Evolutionary conservation across 306 rosid genomes (phyloP).

Genomic region (Crotalaria pallida): DNA sequence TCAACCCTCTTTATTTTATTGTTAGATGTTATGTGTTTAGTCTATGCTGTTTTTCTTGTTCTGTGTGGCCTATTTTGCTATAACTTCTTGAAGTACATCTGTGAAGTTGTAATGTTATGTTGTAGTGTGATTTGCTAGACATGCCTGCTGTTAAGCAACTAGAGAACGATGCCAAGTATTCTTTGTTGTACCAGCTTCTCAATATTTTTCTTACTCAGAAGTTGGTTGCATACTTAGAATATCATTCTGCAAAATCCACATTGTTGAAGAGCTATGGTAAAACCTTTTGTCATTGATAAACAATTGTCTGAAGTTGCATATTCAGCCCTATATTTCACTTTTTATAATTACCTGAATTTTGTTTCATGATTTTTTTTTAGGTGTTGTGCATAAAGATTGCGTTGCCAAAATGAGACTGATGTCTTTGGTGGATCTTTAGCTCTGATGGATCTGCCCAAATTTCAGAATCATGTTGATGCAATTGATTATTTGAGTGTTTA

Average conservation of each 20-base stretch:
- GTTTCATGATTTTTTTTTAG: conserved; percentile 33
- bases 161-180: conserved; percentile 86
- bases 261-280: conserved; percentile 69
- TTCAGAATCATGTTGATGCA: background rate
- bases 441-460: conserved; percentile 50
- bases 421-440: conserved; percentile 84
- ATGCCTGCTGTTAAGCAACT: conserved; percentile 76
- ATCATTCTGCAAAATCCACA: conserved; percentile 65
- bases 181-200: conserved; percentile 68
- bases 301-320: background rate
- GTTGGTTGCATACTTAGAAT: conserved; percentile 77
- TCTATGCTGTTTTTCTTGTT: background rate
- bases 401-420: conserved; percentile 72
- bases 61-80: background rate
- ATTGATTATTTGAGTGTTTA: background rate
- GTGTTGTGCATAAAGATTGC: conserved; percentile 84
- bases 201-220: conserved; percentile 77
- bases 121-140: conserved; percentile 86
- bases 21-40: background rate
- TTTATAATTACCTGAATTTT: background rate
- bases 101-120: conserved; percentile 7
- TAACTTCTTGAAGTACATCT: conserved; percentile 1
- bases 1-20: background rate
- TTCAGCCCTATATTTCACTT: background rate
- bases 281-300: background rate